Base-by-base conservation (phyloP, 2,329 filamentous ascomycete genomes). In the Sphaceloma murrayae region DNA sequence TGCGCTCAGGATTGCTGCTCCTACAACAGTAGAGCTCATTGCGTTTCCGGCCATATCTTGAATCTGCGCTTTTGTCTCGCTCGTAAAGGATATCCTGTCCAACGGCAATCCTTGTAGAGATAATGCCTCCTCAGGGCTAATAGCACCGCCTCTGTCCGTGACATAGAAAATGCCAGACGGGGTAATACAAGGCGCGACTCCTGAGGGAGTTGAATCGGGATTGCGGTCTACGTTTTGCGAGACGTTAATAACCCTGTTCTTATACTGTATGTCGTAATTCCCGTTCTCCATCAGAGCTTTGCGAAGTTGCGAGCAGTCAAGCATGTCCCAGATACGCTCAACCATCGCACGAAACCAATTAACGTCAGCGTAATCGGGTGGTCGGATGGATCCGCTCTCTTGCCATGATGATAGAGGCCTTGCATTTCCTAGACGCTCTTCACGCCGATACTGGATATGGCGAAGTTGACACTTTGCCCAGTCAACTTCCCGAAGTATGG, bases 21-120 rank as follows among this genome's bases (percentile, higher is more conserved):
- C 80, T 7, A 87, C 75, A 1, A 86, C 80, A 0, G 83, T 82
- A 0, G 76, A 77, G 1, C 74, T 78, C 84, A 89, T 89, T 0
- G 84, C 84, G 57, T 91, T 89, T 0, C 84, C 84, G 2, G 81
- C 82, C 2, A 89, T 64, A 51, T 86, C 76, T 49, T 80, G 75
- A 2, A 85, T 64, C 13, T 87, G 60, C 1, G 56, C 51, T 0
- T 58, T 49, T 0, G 69, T 73, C 53, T 88, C 78, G 6, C 71
- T 70, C 0, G 74, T 78, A n/a, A 86, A 67, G 1, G 77, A 64
- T 8, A 88, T 64, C 38, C 72, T 69, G 44, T 77, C 63, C 1
- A 80, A 58, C 0, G 81, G 80, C 38, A 88, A 65, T 1, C 83
- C 84, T 62, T 88, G 84, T 4, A 87, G 59, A 4, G 65, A 59